Evolutionary conservation across 495 filamentous ascomycete genomes (phyloP).

Genomic region (Penicillium crystallinum): DNA sequence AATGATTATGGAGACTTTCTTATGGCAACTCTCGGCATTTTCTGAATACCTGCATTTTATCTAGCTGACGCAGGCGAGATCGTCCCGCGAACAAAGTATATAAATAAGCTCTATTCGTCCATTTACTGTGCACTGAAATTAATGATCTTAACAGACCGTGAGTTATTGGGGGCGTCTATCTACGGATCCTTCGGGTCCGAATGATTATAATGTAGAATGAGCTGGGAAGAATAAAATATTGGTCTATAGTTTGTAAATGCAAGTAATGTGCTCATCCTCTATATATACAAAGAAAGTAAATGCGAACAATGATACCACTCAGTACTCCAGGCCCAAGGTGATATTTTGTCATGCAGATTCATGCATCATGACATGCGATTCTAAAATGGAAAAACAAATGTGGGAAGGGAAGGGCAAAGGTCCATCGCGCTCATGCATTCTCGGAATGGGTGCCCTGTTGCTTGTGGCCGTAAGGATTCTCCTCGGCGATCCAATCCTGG

Average conservation of each 20-base stretch:
- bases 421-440: slow-evolving; percentile 18
- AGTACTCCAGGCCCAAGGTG: slow-evolving; percentile 11
- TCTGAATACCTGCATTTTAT: no score
- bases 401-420: slow-evolving; percentile 1
- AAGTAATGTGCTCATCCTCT: not conserved
- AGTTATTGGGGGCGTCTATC: no score
- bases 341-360: slow-evolving; percentile 2
- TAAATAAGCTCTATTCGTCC: no score
- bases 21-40: no score
- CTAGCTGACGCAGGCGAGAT: no score
- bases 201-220: no score
- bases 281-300: slow-evolving; percentile 3
- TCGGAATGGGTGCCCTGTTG: slow-evolving; percentile 27
- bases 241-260: slow-evolving; percentile 31
- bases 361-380: slow-evolving; percentile 6
- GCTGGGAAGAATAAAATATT: not conserved
- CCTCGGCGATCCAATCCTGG: slow-evolving; percentile 14
- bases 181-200: no score
- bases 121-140: no score
- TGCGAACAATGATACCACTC: not conserved
- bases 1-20: no score
- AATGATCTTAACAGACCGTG: no score
- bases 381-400: not conserved
- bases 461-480: slow-evolving; percentile 16
- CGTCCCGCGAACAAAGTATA: no score